Conservation (phyloP, 768 basidiomycete species). For the Mycena alexandri region DNA sequence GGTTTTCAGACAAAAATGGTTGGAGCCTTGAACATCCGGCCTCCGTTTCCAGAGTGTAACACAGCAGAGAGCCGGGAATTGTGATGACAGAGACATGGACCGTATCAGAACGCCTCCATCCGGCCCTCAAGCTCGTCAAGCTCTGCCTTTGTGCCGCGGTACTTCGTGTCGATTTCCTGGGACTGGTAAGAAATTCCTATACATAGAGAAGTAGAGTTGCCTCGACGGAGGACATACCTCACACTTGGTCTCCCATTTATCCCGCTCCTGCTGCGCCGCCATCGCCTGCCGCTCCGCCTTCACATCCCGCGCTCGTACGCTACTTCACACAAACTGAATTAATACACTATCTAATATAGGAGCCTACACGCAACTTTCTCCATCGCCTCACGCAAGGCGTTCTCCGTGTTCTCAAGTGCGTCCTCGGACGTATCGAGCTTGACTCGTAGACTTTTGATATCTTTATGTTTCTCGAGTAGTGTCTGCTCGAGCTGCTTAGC, state of each 20-base stretch:
- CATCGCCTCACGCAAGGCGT: constrained; percentile 77
- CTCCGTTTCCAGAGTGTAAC: too few relatives aligned
- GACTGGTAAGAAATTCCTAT: too few relatives aligned
- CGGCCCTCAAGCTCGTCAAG: too few relatives aligned
- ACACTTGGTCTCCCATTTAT: constrained; percentile 28
- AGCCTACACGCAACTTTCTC: constrained; percentile 72
- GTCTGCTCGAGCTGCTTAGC: constrained; percentile 68
- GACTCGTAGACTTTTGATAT: constrained; percentile 68
- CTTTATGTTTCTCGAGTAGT: constrained; percentile 73
- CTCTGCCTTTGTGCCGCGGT: too few relatives aligned
- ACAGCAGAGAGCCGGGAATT: too few relatives aligned
- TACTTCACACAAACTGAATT: background rate
- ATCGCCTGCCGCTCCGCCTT: constrained; percentile 18
- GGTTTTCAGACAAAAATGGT: too few relatives aligned
- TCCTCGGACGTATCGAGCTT: constrained; percentile 39
- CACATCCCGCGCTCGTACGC: constrained; percentile 18
- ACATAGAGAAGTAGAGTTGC: too few relatives aligned
- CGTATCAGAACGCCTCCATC: too few relatives aligned
- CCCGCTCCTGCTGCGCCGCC: constrained; percentile 20
- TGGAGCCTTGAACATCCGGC: too few relatives aligned
- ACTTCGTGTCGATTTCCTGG: too few relatives aligned
- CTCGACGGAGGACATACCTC: constrained; percentile 17
- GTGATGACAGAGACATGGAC: too few relatives aligned
- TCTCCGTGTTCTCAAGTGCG: constrained; percentile 38
- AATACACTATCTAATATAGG: too few relatives aligned